These are phyloP conservation scores for Lasiodiplodia hormozganensis DNA, from an alignment of 2,329 filamentous ascomycete genomes.

Conservation along the genomic window DNA sequence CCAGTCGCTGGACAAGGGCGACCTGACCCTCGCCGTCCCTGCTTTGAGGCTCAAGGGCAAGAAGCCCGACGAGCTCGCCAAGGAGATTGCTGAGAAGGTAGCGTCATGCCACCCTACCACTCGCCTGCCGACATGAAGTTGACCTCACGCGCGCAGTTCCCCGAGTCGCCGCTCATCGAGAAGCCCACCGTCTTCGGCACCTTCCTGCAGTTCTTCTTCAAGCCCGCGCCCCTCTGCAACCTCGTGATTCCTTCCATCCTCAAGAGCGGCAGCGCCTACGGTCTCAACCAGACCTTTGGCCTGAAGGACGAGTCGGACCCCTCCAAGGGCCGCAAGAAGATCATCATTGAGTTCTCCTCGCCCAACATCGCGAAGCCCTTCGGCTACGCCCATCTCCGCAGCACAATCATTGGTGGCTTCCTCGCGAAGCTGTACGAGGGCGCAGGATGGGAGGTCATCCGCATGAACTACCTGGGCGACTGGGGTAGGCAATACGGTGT, in stretches of 20 bases:
- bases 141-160: constrained; percentile 61
- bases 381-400: constrained; percentile 75
- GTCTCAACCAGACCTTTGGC: constrained; percentile 66
- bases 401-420: constrained; percentile 78
- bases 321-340: constrained; percentile 67
- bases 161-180: constrained; percentile 74
- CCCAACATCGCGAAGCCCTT: constrained; percentile 89
- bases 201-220: constrained; percentile 83
- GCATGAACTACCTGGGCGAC: constrained; percentile 79
- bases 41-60: constrained; percentile 77
- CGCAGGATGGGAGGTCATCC: constrained; percentile 73
- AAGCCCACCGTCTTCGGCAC: constrained; percentile 71
- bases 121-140: neutral
- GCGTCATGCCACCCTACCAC: neutral
- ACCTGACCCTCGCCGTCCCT: constrained; percentile 78
- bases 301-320: constrained; percentile 68
- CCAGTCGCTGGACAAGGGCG: constrained; percentile 78
- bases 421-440: constrained; percentile 72
- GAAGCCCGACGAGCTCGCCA: constrained; percentile 63
- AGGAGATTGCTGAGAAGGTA: constrained; percentile 60
- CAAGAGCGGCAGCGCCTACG: constrained; percentile 66
- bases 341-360: constrained; percentile 82
- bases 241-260: constrained; percentile 75
- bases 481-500: constrained; percentile 80
- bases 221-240: constrained; percentile 68